These are phyloP conservation scores for Penicillium ucsense DNA, from an alignment of 495 filamentous ascomycete genomes.

Conservation along the genomic window DNA sequence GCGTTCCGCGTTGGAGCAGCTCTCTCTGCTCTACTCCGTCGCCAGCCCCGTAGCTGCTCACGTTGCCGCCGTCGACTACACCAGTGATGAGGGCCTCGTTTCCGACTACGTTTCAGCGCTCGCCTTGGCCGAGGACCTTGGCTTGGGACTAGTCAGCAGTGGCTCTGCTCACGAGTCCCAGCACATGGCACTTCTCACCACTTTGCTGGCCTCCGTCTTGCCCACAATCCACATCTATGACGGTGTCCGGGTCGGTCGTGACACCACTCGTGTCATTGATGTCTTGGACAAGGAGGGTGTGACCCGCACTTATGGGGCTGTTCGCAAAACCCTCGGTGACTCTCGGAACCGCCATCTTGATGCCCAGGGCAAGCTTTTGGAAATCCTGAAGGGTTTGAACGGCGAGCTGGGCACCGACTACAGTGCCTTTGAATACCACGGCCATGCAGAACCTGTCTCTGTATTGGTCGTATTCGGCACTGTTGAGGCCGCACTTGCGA, in stretches of 20 bases:
- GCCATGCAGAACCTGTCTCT: conserved; percentile 63
- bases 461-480: conserved; percentile 90
- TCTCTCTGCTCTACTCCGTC: conserved; percentile 77
- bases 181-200: conserved; percentile 90
- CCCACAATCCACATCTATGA: conserved; percentile 91
- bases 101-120: conserved; percentile 80
- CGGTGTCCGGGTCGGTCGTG: conserved; percentile 74
- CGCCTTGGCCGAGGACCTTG: conserved; percentile 80
- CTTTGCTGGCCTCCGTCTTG: conserved; percentile 65
- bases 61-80: conserved; percentile 87
- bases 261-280: conserved; percentile 80
- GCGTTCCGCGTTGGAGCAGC: conserved; percentile 76
- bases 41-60: conserved; percentile 90
- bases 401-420: conserved; percentile 90
- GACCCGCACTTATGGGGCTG: conserved; percentile 56
- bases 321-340: conserved; percentile 50
- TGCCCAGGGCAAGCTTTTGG: conserved; percentile 60
- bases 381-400: conserved; percentile 75
- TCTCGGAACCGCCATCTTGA: conserved; percentile 61
- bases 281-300: conserved; percentile 66
- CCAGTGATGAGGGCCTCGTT: conserved; percentile 60
- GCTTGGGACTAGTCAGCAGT: conserved; percentile 76
- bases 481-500: conserved; percentile 73
- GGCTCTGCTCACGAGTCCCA: conserved; percentile 82
- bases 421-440: conserved; percentile 84